Conservation (phyloP, 495 filamentous ascomycete genomes). For the Xanthoparmelia taractica region DNA sequence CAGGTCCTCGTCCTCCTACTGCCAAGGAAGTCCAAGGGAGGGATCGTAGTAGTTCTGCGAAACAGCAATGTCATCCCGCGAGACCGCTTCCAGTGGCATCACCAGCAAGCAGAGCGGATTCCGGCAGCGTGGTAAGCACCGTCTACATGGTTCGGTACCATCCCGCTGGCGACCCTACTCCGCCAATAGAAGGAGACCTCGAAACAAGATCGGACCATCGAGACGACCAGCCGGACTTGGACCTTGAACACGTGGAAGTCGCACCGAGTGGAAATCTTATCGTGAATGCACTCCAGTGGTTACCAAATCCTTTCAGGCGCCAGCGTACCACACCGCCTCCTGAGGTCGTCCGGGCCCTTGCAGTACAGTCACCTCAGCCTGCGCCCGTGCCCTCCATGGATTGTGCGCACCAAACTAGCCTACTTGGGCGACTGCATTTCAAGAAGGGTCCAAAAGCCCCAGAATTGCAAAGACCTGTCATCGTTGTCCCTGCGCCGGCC, state of each 20-base stretch:
- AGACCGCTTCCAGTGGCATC: slow-evolving; percentile 59
- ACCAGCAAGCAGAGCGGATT: slow-evolving; percentile 70
- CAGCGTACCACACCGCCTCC: slow-evolving; percentile 25
- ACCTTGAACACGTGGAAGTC: neutral
- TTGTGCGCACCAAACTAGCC: neutral
- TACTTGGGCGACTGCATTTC: slow-evolving; percentile 29
- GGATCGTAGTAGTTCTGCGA: slow-evolving; percentile 28
- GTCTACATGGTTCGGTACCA: slow-evolving; percentile 80
- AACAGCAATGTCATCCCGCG: slow-evolving; percentile 45
- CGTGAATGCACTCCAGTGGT: slow-evolving; percentile 13
- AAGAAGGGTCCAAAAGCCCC: slow-evolving; percentile 25
- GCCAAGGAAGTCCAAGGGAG: neutral
- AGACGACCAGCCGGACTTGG: neutral
- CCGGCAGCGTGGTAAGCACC: slow-evolving; percentile 69
- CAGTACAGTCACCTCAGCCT: slow-evolving; percentile 1
- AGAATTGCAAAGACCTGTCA: slow-evolving; percentile 47
- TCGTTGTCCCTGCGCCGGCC: slow-evolving; percentile 60
- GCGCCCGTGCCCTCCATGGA: slow-evolving; percentile 6
- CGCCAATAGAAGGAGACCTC: slow-evolving; percentile 27
- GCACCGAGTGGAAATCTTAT: neutral
- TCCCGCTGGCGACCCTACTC: slow-evolving; percentile 62
- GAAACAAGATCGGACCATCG: neutral
- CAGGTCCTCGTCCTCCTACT: neutral
- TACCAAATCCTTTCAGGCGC: slow-evolving; percentile 24
- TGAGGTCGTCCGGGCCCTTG: slow-evolving; percentile 26